Evolutionary conservation across 2,329 filamentous ascomycete genomes (phyloP).

Genomic region (Cadophora malorum): DNA sequence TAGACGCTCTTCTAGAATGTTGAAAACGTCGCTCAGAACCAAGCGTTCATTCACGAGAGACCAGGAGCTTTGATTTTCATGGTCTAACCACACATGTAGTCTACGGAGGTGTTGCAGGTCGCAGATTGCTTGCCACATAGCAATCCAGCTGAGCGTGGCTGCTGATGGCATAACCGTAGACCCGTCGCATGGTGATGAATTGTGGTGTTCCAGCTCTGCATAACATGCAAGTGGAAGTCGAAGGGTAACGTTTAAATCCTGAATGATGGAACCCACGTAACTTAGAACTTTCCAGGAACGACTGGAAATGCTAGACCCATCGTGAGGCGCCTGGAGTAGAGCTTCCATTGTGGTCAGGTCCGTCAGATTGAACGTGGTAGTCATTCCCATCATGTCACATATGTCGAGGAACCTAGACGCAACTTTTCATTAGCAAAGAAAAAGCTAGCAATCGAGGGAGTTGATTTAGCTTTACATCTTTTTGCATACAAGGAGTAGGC

Average conservation of each 20-base stretch:
- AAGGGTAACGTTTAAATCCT: slow-evolving; percentile 12
- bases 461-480: background rate
- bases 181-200: background rate
- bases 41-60: slow-evolving; percentile 12
- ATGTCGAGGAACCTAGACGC: background rate
- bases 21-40: background rate
- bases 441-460: background rate
- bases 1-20: background rate
- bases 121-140: slow-evolving; percentile 1
- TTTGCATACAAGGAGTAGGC: background rate
- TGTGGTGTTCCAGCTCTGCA: background rate
- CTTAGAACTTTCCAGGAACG: background rate
- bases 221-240: slow-evolving; percentile 15
- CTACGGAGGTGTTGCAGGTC: background rate
- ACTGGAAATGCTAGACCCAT: background rate
- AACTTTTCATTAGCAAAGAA: background rate
- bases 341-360: background rate
- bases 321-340: background rate
- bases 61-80: slow-evolving; percentile 6
- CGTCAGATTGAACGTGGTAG: background rate
- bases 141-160: background rate
- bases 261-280: background rate
- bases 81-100: slow-evolving; percentile 12
- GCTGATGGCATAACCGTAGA: background rate
- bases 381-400: background rate